phyloP scores from a whole-genome alignment of 257 asterid genomes.

The Catharanthus roseus region DNA sequence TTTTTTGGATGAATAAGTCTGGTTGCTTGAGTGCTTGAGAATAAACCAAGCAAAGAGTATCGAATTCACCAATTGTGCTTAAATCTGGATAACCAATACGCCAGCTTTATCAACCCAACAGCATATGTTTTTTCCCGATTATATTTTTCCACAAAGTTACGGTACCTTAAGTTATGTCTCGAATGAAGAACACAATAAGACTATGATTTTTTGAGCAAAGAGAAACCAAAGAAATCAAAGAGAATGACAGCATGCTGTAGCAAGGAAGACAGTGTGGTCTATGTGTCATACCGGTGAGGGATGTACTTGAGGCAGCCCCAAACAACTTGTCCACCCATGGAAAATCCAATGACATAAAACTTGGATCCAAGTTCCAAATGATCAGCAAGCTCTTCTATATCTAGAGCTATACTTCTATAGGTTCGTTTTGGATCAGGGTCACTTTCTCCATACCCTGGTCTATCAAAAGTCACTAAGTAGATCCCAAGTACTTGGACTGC shows the following conservation, averaged over 20 bases:
- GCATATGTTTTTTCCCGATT: background rate
- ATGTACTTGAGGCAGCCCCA: constrained; percentile 84
- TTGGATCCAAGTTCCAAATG: constrained; percentile 52
- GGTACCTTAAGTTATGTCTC: background rate
- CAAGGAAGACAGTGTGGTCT: background rate
- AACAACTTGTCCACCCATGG: constrained; percentile 67
- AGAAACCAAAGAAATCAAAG: background rate
- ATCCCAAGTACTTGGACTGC: constrained; percentile 49
- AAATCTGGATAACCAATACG: background rate
- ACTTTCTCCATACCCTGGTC: constrained; percentile 82
- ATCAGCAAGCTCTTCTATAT: constrained; percentile 72
- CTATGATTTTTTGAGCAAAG: background rate
- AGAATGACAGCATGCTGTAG: background rate
- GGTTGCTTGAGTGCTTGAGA: background rate
- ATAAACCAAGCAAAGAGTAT: background rate
- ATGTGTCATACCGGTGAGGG: constrained; percentile 42
- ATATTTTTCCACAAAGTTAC: background rate
- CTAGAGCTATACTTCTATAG: constrained; percentile 43
- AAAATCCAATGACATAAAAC: constrained; percentile 53
- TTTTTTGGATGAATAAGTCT: too few relatives aligned
- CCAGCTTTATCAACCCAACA: background rate
- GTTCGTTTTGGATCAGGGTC: constrained; percentile 69
- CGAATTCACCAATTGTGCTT: background rate
- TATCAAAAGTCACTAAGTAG: constrained; percentile 60
- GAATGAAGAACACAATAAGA: background rate